Base-by-base conservation (phyloP, 1,139 yeast species). In the Nadsonia commutata region DNA sequence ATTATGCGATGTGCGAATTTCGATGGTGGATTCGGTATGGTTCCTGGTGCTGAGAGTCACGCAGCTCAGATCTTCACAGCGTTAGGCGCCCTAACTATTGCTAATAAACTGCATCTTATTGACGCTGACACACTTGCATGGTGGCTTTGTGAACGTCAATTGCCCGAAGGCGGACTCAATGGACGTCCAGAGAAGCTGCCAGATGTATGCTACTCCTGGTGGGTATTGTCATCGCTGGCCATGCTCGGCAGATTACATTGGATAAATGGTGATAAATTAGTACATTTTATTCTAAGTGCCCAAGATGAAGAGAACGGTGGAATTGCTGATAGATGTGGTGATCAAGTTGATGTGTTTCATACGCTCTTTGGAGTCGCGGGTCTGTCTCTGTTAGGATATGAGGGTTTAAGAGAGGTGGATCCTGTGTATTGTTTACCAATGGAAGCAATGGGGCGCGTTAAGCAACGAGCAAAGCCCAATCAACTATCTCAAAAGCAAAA, bases 161-260 rank as follows among this genome's bases (percentile, higher is more conserved):
- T 84, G n/a, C 78, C 78, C 2, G 70, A 71, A 20, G 99, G 99
- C 4, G 99, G 99, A 0, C 68, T 90, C 44, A 90, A 90, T 57
- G 99, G 99, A 0, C 72, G 99, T 41, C 98, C 98, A 0, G 95
- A 93, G 51, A 90, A 90, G 59, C 65, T 88, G 20, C 96, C 97
- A 0, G 99, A 90, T 60, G 95, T 84, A 16, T 90, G 99, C 59
- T 90, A 90, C 58, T 79, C 93, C 56, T 93, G 97, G 97, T 90
- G 98, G 98, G 95, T 86, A 5, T 62, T 88, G 38, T 80, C 95
- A 1, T 73, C 90, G 1, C 64, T 90, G 42, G 73, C 83, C 0
- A 80, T 88, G 43, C 65, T 90, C 20, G 73, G 66, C 0, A 75
- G 72, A 49, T 59, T 76, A 20, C 73, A 80, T 48, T 86, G 95